phyloP scores from a whole-genome alignment of 2,329 filamentous ascomycete genomes.

The Byssoonygena ceratinophila region DNA sequence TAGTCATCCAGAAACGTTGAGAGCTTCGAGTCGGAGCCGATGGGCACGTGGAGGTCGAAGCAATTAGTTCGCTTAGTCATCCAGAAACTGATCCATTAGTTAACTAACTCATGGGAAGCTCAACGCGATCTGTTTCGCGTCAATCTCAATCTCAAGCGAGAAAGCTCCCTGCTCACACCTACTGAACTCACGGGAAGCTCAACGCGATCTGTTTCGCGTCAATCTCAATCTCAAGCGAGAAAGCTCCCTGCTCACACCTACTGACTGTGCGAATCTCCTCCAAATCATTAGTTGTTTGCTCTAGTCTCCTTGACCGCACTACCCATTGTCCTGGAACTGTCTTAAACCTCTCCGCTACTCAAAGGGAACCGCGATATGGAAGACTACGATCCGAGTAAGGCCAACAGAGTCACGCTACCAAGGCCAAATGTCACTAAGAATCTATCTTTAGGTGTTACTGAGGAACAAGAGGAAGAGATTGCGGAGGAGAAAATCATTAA shows the following conservation, averaged over 20 bases:
- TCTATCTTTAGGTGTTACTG: slow-evolving; percentile 13
- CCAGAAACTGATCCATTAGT: neutral
- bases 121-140: slow-evolving; percentile 1
- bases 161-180: slow-evolving; percentile 11
- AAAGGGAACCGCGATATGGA: neutral
- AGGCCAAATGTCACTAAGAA: neutral
- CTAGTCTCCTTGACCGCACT: neutral
- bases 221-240: neutral
- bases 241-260: slow-evolving; percentile 11
- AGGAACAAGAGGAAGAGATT: slow-evolving; percentile 58
- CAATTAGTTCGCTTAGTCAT: too few relatives aligned
- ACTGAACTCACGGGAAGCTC: slow-evolving; percentile 5
- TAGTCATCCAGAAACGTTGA: neutral
- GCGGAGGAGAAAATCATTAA: slow-evolving; percentile 84
- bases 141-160: neutral
- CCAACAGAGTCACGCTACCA: neutral
- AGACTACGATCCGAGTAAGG: slow-evolving; percentile 9
- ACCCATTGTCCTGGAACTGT: neutral
- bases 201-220: slow-evolving; percentile 2
- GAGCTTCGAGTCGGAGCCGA: neutral
- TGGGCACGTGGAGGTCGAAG: neutral
- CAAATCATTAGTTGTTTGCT: neutral
- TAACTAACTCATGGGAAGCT: neutral
- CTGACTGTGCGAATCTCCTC: slow-evolving; percentile 14
- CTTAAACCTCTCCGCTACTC: neutral